These are phyloP conservation scores for Panicum hallii DNA, from an alignment of 202 grass and related monocot species.

Conservation along the genomic window DNA sequence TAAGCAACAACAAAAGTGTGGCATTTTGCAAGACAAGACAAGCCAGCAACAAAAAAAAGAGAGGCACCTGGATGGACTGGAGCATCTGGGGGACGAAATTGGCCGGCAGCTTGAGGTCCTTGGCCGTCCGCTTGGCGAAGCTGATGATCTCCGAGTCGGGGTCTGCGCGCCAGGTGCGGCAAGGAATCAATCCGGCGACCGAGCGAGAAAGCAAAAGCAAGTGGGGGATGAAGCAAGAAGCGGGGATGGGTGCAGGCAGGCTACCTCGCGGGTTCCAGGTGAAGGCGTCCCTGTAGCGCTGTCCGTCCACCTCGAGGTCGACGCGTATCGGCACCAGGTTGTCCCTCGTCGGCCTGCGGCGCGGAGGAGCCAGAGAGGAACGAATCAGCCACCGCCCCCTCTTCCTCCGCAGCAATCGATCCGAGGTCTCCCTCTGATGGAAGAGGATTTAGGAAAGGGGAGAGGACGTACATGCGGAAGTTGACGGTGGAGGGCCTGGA, in stretches of 20 bases:
- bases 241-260: not conserved
- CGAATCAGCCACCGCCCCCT: not conserved
- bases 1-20: not conserved
- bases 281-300: constrained; percentile 90
- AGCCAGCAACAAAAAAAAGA: not conserved
- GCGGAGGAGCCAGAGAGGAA: not conserved
- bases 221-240: not conserved
- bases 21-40: not conserved
- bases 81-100: constrained; percentile 86
- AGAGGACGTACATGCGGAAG: constrained; percentile 69
- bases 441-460: not conserved
- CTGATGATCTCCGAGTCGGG: constrained; percentile 86
- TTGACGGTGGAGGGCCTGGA: constrained; percentile 61
- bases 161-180: constrained; percentile 43
- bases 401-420: constrained; percentile 11
- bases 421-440: not conserved
- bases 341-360: constrained; percentile 78
- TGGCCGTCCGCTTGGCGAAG: constrained; percentile 89
- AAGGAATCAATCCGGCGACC: not conserved
- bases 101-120: constrained; percentile 87
- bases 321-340: constrained; percentile 88
- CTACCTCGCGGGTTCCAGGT: constrained; percentile 89
- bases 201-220: not conserved
- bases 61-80: constrained; percentile 82
- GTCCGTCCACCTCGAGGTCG: constrained; percentile 81